phyloP scores from a whole-genome alignment of 371 early-diverging fungal species.

The Ordospora colligata region DNA sequence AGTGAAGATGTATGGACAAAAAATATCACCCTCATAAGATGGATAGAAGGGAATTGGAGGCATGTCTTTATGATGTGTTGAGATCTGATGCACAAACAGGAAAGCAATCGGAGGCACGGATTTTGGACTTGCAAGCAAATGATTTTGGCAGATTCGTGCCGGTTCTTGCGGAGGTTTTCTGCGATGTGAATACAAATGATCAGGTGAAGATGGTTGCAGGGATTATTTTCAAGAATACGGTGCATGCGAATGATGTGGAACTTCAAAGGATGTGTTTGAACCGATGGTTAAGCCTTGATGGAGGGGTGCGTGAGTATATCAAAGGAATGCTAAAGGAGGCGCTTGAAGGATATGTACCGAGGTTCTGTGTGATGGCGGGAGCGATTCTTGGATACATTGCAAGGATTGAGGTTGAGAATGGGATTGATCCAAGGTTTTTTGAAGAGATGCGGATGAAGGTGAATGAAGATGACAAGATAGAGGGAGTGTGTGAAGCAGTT shows the following conservation, averaged over 20 bases:
- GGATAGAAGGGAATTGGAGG: conserved; percentile 23
- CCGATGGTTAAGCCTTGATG: conserved; percentile 19
- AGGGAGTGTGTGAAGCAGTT: conserved; percentile 27
- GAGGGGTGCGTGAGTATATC: background rate
- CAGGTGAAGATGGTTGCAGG: conserved; percentile 23
- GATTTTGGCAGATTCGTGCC: conserved; percentile 16
- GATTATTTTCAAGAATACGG: conserved; percentile 41
- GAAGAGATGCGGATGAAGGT: background rate
- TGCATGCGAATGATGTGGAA: conserved; percentile 24
- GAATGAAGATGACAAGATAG: background rate
- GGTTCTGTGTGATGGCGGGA: background rate
- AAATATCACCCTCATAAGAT: conserved; percentile 14
- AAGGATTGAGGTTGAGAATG: conserved; percentile 36
- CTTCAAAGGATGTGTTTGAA: conserved; percentile 17
- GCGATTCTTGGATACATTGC: conserved; percentile 34
- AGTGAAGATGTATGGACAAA: background rate
- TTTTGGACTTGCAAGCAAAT: conserved; percentile 15
- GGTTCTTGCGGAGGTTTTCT: conserved; percentile 8
- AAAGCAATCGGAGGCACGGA: conserved; percentile 8
- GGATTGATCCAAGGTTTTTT: conserved; percentile 18
- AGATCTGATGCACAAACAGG: background rate
- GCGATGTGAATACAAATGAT: background rate
- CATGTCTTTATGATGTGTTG: conserved; percentile 18
- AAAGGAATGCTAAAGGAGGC: background rate
- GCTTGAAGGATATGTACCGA: background rate